These are phyloP conservation scores for Fusarium nygamai DNA, from an alignment of 2,329 filamentous ascomycete species.

Conservation along the genomic window DNA sequence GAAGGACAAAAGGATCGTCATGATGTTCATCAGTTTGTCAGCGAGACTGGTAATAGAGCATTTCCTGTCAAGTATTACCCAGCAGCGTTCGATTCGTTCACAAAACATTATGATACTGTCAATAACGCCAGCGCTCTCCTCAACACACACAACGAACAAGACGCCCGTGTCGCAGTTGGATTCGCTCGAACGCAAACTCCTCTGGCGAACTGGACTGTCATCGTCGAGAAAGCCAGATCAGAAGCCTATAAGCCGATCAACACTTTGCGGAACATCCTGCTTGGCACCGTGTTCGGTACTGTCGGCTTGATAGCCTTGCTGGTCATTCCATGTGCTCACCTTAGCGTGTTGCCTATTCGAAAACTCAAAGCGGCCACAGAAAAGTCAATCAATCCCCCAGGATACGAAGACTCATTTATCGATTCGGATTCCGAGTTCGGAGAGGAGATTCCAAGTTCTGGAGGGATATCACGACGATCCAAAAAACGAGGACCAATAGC, in stretches of 20 bases:
- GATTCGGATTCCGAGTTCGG: conserved; percentile 56
- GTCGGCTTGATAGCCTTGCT: conserved; percentile 77
- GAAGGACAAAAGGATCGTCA: conserved; percentile 59
- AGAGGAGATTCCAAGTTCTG: conserved; percentile 53
- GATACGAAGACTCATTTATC: conserved; percentile 61
- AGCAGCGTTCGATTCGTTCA: conserved; percentile 69
- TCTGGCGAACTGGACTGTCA: conserved; percentile 82
- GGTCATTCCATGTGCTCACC: conserved; percentile 81
- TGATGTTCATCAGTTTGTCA: conserved; percentile 40
- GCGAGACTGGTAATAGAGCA: conserved; percentile 55
- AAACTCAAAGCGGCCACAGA: conserved; percentile 79
- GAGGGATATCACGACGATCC: conserved; percentile 56
- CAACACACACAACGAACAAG: conserved; percentile 78
- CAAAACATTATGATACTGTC: conserved; percentile 56
- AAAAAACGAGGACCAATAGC: conserved; percentile 55
- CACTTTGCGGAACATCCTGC: conserved; percentile 79
- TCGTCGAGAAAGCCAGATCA: conserved; percentile 78
- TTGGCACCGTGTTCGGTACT: conserved; percentile 87
- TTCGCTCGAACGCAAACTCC: conserved; percentile 75
- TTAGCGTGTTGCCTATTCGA: conserved; percentile 82
- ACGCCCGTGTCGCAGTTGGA: conserved; percentile 77
- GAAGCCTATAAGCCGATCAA: conserved; percentile 83
- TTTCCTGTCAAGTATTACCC: conserved; percentile 73
- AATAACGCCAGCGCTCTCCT: conserved; percentile 78
- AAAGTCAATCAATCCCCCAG: conserved; percentile 75